Percentiles rank a stretch among this genome's conserved stretches.
Conservation (phyloP, 73 alveolate genomes). For the Symbiodinium pilosum region DNA sequence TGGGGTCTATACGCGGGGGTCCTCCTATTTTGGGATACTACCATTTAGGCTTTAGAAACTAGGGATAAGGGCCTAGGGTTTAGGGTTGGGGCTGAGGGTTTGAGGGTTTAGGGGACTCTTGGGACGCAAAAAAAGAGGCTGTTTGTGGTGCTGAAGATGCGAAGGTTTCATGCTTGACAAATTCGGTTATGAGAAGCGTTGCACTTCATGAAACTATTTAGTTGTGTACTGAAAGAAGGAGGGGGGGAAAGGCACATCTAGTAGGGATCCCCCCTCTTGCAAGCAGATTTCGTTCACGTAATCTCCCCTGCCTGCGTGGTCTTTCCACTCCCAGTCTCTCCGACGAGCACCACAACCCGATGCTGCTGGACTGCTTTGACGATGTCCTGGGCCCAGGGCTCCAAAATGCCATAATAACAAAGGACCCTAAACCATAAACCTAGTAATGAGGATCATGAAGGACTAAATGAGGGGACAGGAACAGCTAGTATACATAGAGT, state of each 20-base stretch:
- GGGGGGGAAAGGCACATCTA: not conserved
- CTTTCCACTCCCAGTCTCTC: conserved; percentile 94
- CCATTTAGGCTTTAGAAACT: not conserved
- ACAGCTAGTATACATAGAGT: too few relatives aligned
- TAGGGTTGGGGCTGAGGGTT: too few relatives aligned
- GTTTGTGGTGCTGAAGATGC: too few relatives aligned
- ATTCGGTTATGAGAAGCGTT: not conserved
- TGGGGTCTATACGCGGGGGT: too few relatives aligned
- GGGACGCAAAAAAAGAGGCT: too few relatives aligned
- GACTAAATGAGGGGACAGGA: too few relatives aligned
- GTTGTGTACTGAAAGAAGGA: not conserved
- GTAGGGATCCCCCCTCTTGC: not conserved
- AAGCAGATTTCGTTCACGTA: not conserved
- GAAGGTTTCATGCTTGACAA: not conserved
- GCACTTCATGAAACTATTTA: too few relatives aligned
- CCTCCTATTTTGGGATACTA: too few relatives aligned
- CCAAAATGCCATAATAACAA: too few relatives aligned
- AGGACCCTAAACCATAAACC: too few relatives aligned
- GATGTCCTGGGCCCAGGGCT: conserved; percentile 14
- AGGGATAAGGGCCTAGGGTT: not conserved
- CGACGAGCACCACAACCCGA: conserved; percentile 81
- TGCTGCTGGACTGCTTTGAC: conserved; percentile 82
- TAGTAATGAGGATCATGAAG: too few relatives aligned
- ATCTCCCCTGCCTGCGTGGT: conserved; percentile 48
- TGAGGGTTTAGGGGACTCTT: too few relatives aligned